Base-by-base conservation (phyloP, 345 rosid genomes). In the Moricandia moricandioides region DNA sequence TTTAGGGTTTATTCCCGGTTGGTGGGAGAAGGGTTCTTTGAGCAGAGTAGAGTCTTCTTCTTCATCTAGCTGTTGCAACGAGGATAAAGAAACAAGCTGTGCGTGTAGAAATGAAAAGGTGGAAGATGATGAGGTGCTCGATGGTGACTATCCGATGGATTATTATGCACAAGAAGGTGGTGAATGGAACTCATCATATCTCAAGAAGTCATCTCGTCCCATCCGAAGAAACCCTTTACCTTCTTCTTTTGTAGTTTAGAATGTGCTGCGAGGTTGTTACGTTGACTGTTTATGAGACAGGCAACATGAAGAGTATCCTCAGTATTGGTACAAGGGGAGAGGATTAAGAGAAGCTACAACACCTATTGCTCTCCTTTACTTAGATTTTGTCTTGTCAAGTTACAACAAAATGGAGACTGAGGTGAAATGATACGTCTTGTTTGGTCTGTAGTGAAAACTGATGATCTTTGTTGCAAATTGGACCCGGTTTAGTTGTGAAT, bases 151-250 rank as follows among this genome's bases (percentile, higher is more conserved):
- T 75, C 96, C 97, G 0, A 91, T 94, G 98, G 97, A 94, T 83
- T 94, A 94, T 68, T 91, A 88, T 81, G 96, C 97, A 10, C 93
- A 91, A 78, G 91, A 94, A 65, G 98, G 98, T 49, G 98, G 97
- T 31, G 95, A 87, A 18, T 91, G 98, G 97, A 91, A 91, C 81
- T 94, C 98, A 1, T 84, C 95, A 8, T 88, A 94, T 76, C 80
- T 82, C 63, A 91, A 87, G 85, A 94, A 89, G 83, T 11, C 74
- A 8, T 77, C 81, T 34, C 90, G 88, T 40, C 84, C 87, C 5
- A 8, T 29, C 61, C 77, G 83, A 54, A 84, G 80, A 69, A 81
- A 37, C 29, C 43, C 63, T 37, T 21, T 57, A 2, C 71, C 85
- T 67, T 52, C 79, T 62, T 39, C 79, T 76, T 76, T 65, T 39